These are phyloP conservation scores for Cokeromyces recurvatus DNA, from an alignment of 371 early-diverging fungal species.

Conservation along the genomic window DNA sequence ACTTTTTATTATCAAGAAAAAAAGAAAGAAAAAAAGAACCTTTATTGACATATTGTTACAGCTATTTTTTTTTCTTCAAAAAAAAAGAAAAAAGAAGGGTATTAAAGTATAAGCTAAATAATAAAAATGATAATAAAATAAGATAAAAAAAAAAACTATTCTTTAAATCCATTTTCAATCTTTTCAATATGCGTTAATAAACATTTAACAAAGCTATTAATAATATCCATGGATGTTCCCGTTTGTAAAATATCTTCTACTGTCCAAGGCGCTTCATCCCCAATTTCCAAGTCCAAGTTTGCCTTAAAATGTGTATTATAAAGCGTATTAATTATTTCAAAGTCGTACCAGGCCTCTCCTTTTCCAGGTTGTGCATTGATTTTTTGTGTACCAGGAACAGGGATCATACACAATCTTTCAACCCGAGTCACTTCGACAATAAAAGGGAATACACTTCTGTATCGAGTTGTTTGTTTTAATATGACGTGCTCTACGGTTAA, in stretches of 20 bases:
- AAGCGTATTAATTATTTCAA: slow-evolving; percentile 25
- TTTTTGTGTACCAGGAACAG: slow-evolving; percentile 13
- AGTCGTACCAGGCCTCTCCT: slow-evolving; percentile 33
- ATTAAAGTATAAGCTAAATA: no score
- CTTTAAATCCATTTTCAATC: no score
- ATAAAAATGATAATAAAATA: no score
- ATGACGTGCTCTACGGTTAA: slow-evolving; percentile 31
- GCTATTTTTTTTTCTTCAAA: no score
- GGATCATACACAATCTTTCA: slow-evolving; percentile 25
- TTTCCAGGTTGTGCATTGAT: slow-evolving; percentile 23
- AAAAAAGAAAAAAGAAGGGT: no score
- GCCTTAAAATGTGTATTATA: slow-evolving; percentile 22
- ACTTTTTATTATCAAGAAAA: no score
- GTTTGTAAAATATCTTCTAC: slow-evolving; percentile 30
- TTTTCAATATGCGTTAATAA: no score
- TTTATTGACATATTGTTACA: no score
- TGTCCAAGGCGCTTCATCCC: slow-evolving; percentile 31
- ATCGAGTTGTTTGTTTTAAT: slow-evolving; percentile 24
- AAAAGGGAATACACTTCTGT: slow-evolving; percentile 28
- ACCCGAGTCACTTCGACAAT: slow-evolving; percentile 34
- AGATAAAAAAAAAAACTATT: no score
- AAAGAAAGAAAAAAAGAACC: no score
- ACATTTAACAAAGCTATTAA: no score
- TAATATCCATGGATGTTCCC: no score
- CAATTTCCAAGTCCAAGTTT: slow-evolving; percentile 25